Evolutionary conservation across 257 asterid species (phyloP).

Genomic region (Primulina tabacum): DNA sequence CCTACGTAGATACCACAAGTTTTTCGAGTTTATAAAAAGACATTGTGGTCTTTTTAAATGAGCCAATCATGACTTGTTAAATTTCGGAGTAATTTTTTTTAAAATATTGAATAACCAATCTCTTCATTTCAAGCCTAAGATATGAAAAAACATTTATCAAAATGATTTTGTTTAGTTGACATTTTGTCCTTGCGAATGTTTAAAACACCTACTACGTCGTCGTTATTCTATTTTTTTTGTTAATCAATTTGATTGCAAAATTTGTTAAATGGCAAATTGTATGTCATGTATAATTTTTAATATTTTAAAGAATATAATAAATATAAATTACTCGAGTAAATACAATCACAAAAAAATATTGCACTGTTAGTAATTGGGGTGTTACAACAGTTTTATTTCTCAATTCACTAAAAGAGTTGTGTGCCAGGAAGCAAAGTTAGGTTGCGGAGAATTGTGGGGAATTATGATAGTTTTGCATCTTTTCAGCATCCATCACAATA

Average conservation of each 20-base stretch:
- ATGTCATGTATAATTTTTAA: background rate
- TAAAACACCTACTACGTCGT: too few species aligned
- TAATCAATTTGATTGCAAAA: background rate
- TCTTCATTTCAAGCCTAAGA: background rate
- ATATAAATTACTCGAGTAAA: too few species aligned
- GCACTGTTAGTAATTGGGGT: background rate
- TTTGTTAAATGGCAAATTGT: background rate
- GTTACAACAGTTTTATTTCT: background rate
- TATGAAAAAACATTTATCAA: background rate
- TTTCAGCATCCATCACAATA: too few species aligned
- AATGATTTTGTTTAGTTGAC: too few species aligned
- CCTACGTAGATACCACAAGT: background rate
- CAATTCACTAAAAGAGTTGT: background rate
- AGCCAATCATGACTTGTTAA: background rate
- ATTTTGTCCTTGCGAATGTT: too few species aligned
- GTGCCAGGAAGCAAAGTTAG: background rate
- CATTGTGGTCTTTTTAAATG: too few species aligned
- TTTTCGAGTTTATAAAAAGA: background rate
- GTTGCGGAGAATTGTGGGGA: slow-evolving; percentile 3
- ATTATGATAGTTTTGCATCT: too few species aligned
- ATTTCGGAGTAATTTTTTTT: too few species aligned
- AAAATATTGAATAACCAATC: background rate
- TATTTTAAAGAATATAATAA: too few species aligned
- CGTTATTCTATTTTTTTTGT: too few species aligned
- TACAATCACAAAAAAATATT: background rate